Percentiles rank a stretch among this genome's conserved stretches.
Evolutionary conservation across 441 rosid genomes (phyloP).

Genomic region (Adansonia rubrostipa): DNA sequence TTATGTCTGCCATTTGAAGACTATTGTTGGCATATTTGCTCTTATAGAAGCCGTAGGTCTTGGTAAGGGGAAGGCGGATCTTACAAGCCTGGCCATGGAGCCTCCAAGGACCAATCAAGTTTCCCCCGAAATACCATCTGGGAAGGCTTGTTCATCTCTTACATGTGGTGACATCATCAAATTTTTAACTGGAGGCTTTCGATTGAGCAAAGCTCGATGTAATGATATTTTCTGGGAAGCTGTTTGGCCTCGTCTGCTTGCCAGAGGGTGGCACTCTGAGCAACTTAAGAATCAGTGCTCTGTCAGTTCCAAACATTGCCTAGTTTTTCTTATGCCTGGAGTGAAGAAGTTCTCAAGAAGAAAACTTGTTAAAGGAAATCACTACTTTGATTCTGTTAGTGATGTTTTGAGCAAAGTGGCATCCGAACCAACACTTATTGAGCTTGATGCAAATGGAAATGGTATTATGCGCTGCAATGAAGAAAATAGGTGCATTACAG

Average conservation of each 20-base stretch:
- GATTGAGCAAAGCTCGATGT: constrained; percentile 74
- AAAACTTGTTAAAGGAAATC: constrained; percentile 66
- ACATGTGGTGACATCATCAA: constrained; percentile 61
- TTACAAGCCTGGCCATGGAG: constrained; percentile 54
- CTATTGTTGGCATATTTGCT: constrained; percentile 52
- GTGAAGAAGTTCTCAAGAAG: constrained; percentile 68
- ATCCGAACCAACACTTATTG: constrained; percentile 70
- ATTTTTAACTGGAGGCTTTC: constrained; percentile 60
- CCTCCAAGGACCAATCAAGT: constrained; percentile 46
- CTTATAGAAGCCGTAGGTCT: constrained; percentile 77
- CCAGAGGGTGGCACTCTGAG: constrained; percentile 83
- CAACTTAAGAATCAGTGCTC: constrained; percentile 52
- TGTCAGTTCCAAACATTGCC: constrained; percentile 44
- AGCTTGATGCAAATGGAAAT: constrained; percentile 57
- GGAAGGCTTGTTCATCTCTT: constrained; percentile 62
- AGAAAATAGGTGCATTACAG: constrained; percentile 36
- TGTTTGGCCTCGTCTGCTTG: constrained; percentile 82
- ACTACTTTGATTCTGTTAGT: constrained; percentile 78
- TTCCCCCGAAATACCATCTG: constrained; percentile 40
- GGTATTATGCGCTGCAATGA: constrained; percentile 34
- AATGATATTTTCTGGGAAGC: constrained; percentile 87
- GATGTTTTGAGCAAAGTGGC: constrained; percentile 75
- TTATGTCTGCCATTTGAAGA: constrained; percentile 49
- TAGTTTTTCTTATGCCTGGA: constrained; percentile 78
- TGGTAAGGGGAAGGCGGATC: constrained; percentile 79